Evolutionary conservation across 805 yeast genomes (phyloP).

Genomic region (Zygoascus ofunaensis): DNA sequence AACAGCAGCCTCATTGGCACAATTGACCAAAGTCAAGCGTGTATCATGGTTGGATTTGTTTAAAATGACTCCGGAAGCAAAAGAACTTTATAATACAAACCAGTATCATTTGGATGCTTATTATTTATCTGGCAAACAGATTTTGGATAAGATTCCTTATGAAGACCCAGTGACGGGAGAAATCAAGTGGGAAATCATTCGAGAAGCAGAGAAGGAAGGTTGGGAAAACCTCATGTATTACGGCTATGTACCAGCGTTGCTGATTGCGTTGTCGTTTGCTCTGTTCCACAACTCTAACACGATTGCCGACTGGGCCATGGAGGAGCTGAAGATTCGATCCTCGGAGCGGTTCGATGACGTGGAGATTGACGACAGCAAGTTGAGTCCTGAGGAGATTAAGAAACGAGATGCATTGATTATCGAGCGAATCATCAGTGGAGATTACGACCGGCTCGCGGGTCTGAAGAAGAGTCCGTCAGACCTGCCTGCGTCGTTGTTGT

Average conservation of each 20-base stretch:
- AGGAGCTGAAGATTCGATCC: slow-evolving; percentile 69
- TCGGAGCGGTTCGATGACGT: slow-evolving; percentile 54
- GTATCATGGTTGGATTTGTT: slow-evolving; percentile 41
- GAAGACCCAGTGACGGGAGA: slow-evolving; percentile 72
- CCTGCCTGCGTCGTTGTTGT: slow-evolving; percentile 28
- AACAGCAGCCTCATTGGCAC: slow-evolving; percentile 61
- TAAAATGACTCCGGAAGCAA: slow-evolving; percentile 43
- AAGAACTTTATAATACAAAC: slow-evolving; percentile 51
- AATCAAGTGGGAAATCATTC: slow-evolving; percentile 66
- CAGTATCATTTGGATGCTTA: slow-evolving; percentile 48
- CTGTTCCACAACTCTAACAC: slow-evolving; percentile 44
- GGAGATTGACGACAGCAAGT: slow-evolving; percentile 31
- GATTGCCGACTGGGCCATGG: slow-evolving; percentile 69
- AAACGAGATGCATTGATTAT: slow-evolving; percentile 69
- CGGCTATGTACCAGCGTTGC: slow-evolving; percentile 61
- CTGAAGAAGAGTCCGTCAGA: slow-evolving; percentile 29
- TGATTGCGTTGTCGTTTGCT: slow-evolving; percentile 44
- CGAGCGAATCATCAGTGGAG: slow-evolving; percentile 75
- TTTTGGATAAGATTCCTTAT: slow-evolving; percentile 76
- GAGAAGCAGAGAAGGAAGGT: slow-evolving; percentile 71
- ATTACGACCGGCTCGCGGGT: slow-evolving; percentile 53
- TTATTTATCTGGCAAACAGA: slow-evolving; percentile 47
- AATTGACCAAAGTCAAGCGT: slow-evolving; percentile 47
- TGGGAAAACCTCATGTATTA: slow-evolving; percentile 74
- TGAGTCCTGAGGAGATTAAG: slow-evolving; percentile 46